Base-by-base conservation (phyloP, 306 rosid genomes). In the Cucurbita maxima region DNA sequence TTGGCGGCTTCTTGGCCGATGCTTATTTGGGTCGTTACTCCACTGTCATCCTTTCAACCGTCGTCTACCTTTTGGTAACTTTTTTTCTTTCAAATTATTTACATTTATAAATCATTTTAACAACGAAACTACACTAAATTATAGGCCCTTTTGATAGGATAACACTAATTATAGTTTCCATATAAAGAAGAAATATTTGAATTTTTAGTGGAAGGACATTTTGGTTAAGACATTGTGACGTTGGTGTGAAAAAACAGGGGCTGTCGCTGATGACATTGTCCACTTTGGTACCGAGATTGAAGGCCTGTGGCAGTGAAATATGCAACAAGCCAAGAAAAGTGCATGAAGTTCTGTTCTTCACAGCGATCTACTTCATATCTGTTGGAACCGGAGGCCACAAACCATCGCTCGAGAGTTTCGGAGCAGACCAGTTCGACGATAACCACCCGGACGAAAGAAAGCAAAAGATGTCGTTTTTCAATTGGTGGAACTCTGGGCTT, bases 351-450 rank as follows among this genome's bases (percentile, higher is more conserved):
- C 74, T 85, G 20, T 94, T 91, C 89, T 91, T 89, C 83, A 58
- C 85, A 0, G 92, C 96, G 14, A 89, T 91, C 0, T 94, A 94
- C 90, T 40, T 91, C 12, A 73, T 94, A 48, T 91, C 99, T 9
- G 30, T 91, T 11, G 97, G 88, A 63, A 94, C 99, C 3, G 97
- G 96, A 58, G 99, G 99, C 5, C 96, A 91, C 59, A 94, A 91
- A 43, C 99, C 97, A 5, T 84, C 99, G 3, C 73, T 91, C 52
- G 96, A 94, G 83, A 91, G 99, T 81, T 87, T 94, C 30, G 99
- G 97, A 56, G 99, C 96, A 4, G 99, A 94, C 62, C 99, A 94
- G 58, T 94, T 94, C 55, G 97, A 94, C 20, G 99, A 91, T 36
- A 88, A 89, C 11, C 85, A 91, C 75, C 34, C 52, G 0, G 73